Evolutionary conservation across 2,329 filamentous ascomycete genomes (phyloP), one percentile per base, ranked within the genome.

Genomic region (Neonectria sp.): DNA sequence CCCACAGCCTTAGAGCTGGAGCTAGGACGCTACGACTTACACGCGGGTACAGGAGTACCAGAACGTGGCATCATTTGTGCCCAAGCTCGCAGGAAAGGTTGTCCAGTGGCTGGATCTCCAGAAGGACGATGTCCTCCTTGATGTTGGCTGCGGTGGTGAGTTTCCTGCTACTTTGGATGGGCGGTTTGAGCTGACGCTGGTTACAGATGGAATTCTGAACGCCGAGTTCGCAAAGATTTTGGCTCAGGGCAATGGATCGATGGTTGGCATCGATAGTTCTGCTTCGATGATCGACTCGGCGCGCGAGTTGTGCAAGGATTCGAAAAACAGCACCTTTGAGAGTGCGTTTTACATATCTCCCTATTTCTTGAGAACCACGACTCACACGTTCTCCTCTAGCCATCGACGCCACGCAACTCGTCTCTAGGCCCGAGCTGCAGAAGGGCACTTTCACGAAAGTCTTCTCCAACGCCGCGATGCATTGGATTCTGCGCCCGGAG

Each of bases 391-490:
- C 3, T n/a, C 40, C 8, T 48, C 35, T 25, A 88, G 86, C 85
- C 33, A 60, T 85, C 63, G 85, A 89, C 75, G 84, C 82, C 7
- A 84, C 82, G 2, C 69, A 80, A 9, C 78, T 88, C 24, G 55
- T 76, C 48, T 71, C 73, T 17, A 72, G 75, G 11, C 70, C 79
- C 2, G 67, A 76, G 43, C 77, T 86, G 2, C 81, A 84, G 65
- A 68, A 70, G 3, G 79, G 71, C 5, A 68, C 70, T 6, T 88
- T 83, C 77, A 85, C 76, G 68, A 92, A 92, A 74, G 85, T 84
- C 72, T 92, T 92, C 76, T 91, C 89, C 62, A 92, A 92, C 72
- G 90, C 90, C 0, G 90, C 90, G 0, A 82, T 92, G 77, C 89
- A 91, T 79, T 92, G 90, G 90, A 90, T 92, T 74, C 83, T 94